phyloP scores from a whole-genome alignment of 306 rosid species.

The Begonia loranthoides region DNA sequence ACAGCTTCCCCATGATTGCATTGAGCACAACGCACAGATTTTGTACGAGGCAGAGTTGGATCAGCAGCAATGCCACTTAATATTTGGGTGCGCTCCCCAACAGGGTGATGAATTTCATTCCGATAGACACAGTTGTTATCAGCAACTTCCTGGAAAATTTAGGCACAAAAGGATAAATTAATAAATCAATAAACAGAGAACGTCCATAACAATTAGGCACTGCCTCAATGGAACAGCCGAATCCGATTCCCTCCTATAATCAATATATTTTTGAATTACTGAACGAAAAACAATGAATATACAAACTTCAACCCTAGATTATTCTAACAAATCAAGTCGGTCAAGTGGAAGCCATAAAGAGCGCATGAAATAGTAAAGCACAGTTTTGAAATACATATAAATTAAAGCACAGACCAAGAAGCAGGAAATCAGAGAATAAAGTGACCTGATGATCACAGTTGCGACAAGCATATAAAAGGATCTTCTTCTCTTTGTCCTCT shows the following conservation, averaged over 20 bases:
- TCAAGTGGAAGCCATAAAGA: too few species aligned
- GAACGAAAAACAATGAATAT: too few species aligned
- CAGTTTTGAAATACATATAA: too few species aligned
- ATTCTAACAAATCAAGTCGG: too few species aligned
- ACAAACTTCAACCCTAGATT: too few species aligned
- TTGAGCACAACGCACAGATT: conserved; percentile 71
- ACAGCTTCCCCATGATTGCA: conserved; percentile 99
- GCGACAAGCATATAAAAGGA: conserved; percentile 88
- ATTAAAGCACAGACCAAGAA: too few species aligned
- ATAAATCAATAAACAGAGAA: neutral
- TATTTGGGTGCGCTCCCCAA: conserved; percentile 85
- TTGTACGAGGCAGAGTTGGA: conserved; percentile 98
- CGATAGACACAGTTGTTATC: conserved; percentile 84
- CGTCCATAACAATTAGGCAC: neutral
- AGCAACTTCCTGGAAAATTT: conserved; percentile 65
- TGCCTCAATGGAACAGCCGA: too few species aligned
- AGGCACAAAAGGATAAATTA: neutral
- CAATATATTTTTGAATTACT: too few species aligned
- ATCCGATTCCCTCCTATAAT: too few species aligned
- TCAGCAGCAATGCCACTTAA: conserved; percentile 91
- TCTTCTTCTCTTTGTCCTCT: conserved; percentile 66
- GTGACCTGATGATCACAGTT: conserved; percentile 91
- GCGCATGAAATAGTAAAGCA: too few species aligned
- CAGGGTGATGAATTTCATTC: conserved; percentile 84
- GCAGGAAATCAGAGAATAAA: neutral